Evolutionary conservation across 2,329 filamentous ascomycete species (phyloP).

Genomic region (Diaporthe capsici): DNA sequence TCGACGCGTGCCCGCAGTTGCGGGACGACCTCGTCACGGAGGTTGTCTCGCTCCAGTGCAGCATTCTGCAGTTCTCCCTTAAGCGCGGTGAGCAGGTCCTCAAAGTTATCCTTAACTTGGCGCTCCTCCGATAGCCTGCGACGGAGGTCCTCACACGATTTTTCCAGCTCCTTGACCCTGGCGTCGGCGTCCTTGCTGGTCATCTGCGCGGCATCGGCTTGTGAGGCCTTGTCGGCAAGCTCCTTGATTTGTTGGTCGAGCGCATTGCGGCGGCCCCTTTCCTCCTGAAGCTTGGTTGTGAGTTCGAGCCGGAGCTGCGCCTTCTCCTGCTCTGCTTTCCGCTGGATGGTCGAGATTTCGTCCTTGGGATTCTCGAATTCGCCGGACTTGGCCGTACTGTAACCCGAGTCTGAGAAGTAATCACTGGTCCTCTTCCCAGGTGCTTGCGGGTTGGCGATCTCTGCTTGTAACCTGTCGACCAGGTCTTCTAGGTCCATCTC

Average conservation of each 20-base stretch:
- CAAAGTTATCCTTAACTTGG: slow-evolving; percentile 91
- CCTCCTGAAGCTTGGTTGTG: slow-evolving; percentile 88
- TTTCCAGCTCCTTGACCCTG: slow-evolving; percentile 83
- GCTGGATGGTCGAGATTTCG: slow-evolving; percentile 86
- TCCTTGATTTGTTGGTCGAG: slow-evolving; percentile 89
- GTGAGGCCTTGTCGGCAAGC: slow-evolving; percentile 83
- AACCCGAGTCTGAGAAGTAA: slow-evolving; percentile 97
- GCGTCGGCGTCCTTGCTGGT: slow-evolving; percentile 69
- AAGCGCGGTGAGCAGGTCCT: slow-evolving; percentile 89
- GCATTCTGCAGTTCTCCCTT: slow-evolving; percentile 85
- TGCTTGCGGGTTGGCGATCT: slow-evolving; percentile 71
- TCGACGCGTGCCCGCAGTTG: slow-evolving; percentile 82
- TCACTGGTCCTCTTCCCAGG: slow-evolving; percentile 87
- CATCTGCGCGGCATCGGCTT: slow-evolving; percentile 68
- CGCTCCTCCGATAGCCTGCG: slow-evolving; percentile 88
- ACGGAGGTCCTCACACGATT: slow-evolving; percentile 83
- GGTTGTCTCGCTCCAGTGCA: slow-evolving; percentile 90
- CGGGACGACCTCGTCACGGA: slow-evolving; percentile 89
- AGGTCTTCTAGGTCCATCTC: slow-evolving; percentile 98
- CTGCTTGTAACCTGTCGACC: slow-evolving; percentile 88
- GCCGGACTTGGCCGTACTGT: slow-evolving; percentile 84
- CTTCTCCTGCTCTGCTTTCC: slow-evolving; percentile 91
- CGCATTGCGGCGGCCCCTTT: slow-evolving; percentile 80
- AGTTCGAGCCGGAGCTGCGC: slow-evolving; percentile 88
- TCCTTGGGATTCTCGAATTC: slow-evolving; percentile 74